phyloP scores from a whole-genome alignment of 192 early-diverging fungal species.

The Entomortierella chlamydospora region DNA sequence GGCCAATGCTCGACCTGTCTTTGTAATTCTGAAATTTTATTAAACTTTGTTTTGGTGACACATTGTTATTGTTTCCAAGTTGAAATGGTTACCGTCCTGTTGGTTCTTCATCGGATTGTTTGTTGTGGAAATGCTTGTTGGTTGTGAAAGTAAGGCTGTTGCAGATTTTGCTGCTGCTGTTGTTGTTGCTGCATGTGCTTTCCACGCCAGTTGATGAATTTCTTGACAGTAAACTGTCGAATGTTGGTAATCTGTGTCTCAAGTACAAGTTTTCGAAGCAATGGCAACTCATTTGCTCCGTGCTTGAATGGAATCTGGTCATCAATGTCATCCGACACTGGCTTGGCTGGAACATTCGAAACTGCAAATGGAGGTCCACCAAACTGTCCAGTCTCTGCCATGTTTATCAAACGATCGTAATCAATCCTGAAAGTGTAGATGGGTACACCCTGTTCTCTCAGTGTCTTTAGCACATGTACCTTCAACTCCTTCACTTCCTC shows the following conservation, averaged over 20 bases:
- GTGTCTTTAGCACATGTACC: conserved; percentile 59
- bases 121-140: conserved; percentile 13
- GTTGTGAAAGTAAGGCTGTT: conserved; percentile 13
- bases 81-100: no score
- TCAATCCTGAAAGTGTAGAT: conserved; percentile 69
- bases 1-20: no score
- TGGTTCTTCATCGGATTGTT: background rate
- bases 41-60: background rate
- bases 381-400: conserved; percentile 55
- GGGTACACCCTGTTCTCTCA: conserved; percentile 64
- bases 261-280: conserved; percentile 61
- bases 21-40: no score
- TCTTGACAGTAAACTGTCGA: conserved; percentile 63
- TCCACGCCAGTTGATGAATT: conserved; percentile 67
- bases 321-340: conserved; percentile 5
- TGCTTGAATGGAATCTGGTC: conserved; percentile 36
- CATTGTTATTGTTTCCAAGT: background rate
- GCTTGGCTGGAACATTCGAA: conserved; percentile 27
- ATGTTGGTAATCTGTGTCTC: conserved; percentile 66
- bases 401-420: conserved; percentile 57
- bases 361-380: conserved; percentile 69
- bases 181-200: conserved; percentile 38
- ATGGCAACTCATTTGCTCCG: conserved; percentile 56
- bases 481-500: conserved; percentile 67
- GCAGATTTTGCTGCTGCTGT: conserved; percentile 32